Evolutionary conservation across 139 green algal species (phyloP).

Genomic region (Tetraselmis striata): DNA sequence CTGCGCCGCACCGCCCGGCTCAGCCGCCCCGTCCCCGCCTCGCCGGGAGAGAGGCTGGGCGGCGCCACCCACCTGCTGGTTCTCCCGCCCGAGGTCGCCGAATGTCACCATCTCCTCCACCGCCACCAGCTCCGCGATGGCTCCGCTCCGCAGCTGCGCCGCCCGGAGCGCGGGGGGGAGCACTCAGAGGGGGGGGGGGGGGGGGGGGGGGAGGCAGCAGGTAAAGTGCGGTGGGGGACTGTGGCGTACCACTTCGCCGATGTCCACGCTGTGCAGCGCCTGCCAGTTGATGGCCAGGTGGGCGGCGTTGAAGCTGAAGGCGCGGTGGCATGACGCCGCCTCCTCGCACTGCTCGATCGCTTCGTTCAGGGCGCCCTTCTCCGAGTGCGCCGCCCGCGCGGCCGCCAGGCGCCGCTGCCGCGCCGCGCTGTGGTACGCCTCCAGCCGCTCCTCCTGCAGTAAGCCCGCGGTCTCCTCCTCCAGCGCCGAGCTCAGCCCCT

Average conservation of each 20-base stretch:
- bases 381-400: background rate
- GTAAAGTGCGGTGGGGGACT: background rate
- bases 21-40: no score
- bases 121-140: background rate
- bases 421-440: no score
- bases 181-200: no score
- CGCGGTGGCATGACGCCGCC: background rate
- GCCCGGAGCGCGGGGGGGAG: no score
- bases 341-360: background rate
- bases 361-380: background rate
- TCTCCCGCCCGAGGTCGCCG: background rate
- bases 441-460: background rate
- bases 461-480: background rate
- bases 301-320: background rate
- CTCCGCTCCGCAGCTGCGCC: background rate
- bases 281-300: background rate
- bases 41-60: no score
- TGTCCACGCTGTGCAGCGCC: background rate
- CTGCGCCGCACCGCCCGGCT: no score
- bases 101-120: background rate
- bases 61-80: background rate
- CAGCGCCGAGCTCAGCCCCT: background rate
- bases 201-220: no score
- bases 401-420: background rate
- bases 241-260: background rate